Percentiles rank a stretch among this genome's conserved stretches.
These are phyloP conservation scores for Crithidia fasciculata DNA, from an alignment of 208 protist species.

Conservation along the genomic window DNA sequence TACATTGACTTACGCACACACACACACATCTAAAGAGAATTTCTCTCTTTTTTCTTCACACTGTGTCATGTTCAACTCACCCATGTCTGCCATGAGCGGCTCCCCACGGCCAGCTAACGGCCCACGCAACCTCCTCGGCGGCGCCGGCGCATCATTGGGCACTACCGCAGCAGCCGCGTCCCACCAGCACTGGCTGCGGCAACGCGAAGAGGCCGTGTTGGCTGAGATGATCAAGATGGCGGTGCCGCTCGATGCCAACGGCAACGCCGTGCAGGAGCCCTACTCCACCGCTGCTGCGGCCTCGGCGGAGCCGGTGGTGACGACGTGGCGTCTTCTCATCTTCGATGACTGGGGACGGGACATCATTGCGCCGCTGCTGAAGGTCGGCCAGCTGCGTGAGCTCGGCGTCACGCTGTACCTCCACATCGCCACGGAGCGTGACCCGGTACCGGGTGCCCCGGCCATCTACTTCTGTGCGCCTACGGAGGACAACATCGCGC, in stretches of 20 bases:
- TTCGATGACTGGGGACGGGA: slow-evolving; percentile 89
- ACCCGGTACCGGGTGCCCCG: slow-evolving; percentile 87
- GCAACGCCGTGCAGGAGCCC: slow-evolving; percentile 37
- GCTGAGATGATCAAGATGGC: slow-evolving; percentile 75
- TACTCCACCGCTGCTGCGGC: slow-evolving; percentile 22
- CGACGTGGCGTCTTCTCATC: slow-evolving; percentile 87
- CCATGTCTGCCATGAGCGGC: slow-evolving; percentile 20
- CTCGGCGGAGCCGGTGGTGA: slow-evolving; percentile 33
- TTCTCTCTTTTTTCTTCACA: slow-evolving; percentile 13
- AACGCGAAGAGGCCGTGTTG: slow-evolving; percentile 70
- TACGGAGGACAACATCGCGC: slow-evolving; percentile 82
- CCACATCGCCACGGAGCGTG: slow-evolving; percentile 83
- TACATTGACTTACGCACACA: too few relatives aligned
- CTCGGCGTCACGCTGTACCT: slow-evolving; percentile 91
- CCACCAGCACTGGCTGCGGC: slow-evolving; percentile 65
- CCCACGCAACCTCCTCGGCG: slow-evolving; percentile 1
- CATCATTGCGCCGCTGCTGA: slow-evolving; percentile 90
- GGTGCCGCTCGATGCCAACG: slow-evolving; percentile 57
- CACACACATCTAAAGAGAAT: not conserved
- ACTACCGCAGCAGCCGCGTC: not conserved
- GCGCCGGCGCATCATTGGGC: not conserved
- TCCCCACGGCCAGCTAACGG: slow-evolving; percentile 3
- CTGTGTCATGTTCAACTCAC: slow-evolving; percentile 15
- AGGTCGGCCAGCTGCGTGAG: slow-evolving; percentile 85
- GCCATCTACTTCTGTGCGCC: slow-evolving; percentile 91